A percentile compares a stretch with the other conserved stretches of the same genome.
These are phyloP conservation scores for Globisporangium polare DNA, from an alignment of 352 stramenopile genomes.

Conservation along the genomic window DNA sequence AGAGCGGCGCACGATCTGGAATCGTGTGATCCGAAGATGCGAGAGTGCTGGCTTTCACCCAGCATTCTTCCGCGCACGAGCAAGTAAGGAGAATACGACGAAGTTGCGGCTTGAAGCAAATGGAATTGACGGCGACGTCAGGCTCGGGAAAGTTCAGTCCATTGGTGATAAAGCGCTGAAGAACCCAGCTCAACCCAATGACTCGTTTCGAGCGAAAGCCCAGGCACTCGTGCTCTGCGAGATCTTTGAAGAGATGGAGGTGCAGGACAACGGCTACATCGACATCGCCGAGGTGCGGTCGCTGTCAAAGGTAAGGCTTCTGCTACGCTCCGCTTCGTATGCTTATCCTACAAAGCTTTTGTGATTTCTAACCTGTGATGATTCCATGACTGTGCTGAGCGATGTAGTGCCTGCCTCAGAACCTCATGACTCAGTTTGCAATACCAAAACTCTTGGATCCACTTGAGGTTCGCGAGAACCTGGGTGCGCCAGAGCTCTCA, in stretches of 20 bases:
- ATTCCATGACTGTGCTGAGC: background rate
- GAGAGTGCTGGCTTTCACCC: conserved; percentile 31
- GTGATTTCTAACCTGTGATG: no score
- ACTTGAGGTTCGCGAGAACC: conserved; percentile 13
- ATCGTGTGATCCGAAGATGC: conserved; percentile 58
- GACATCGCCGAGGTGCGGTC: conserved; percentile 71
- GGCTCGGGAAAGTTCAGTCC: background rate
- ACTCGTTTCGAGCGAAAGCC: conserved; percentile 30
- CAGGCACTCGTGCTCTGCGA: conserved; percentile 46
- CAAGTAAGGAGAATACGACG: background rate
- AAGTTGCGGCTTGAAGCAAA: background rate
- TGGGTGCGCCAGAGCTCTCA: conserved; percentile 18
- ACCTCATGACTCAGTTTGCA: conserved; percentile 5
- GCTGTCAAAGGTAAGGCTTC: conserved; percentile 33
- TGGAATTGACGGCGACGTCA: background rate
- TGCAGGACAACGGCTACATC: conserved; percentile 50
- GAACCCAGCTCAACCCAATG: conserved; percentile 5
- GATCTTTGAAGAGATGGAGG: conserved; percentile 71
- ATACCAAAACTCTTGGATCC: conserved; percentile 17
- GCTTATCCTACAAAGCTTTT: no score
- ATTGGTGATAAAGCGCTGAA: background rate
- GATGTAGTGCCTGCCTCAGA: conserved; percentile 4
- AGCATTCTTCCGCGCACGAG: conserved; percentile 10
- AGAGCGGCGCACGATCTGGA: conserved; percentile 52
- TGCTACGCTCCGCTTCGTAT: background rate